Evolutionary conservation across 768 basidiomycete species (phyloP).

Genomic region (Agrocybe chaxingu): DNA sequence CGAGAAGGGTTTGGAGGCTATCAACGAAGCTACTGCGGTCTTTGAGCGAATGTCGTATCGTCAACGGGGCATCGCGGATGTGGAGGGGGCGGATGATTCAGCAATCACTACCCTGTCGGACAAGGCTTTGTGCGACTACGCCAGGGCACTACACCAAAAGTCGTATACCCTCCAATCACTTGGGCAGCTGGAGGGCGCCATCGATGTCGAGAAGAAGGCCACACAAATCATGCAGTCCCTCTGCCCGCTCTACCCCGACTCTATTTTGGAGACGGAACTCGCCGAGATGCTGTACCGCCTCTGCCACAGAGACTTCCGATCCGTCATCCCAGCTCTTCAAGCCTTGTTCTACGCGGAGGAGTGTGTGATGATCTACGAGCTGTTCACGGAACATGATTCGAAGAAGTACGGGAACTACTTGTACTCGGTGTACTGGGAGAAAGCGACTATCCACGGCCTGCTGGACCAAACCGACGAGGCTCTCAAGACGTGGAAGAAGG

Average conservation of each 20-base stretch:
- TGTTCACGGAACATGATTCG: background rate
- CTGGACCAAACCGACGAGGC: slow-evolving; percentile 7
- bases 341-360: slow-evolving; percentile 4
- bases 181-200: slow-evolving; percentile 1
- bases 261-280: slow-evolving; percentile 2
- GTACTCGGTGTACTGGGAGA: slow-evolving; percentile 10
- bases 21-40: too few relatives aligned
- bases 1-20: background rate
- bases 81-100: slow-evolving; percentile 1
- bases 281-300: slow-evolving; percentile 6
- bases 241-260: background rate
- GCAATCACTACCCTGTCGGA: background rate
- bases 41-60: too few relatives aligned
- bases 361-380: slow-evolving; percentile 3
- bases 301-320: slow-evolving; percentile 5
- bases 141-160: slow-evolving; percentile 6
- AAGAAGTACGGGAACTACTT: slow-evolving; percentile 1
- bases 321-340: background rate
- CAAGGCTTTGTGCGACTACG: slow-evolving; percentile 7
- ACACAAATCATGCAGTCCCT: slow-evolving; percentile 1
- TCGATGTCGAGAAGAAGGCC: background rate
- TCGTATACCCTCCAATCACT: slow-evolving; percentile 5
- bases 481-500: slow-evolving; percentile 9
- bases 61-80: background rate
- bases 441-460: slow-evolving; percentile 8